Evolutionary conservation across 306 rosid genomes (phyloP).

Genomic region (Cicer pinnatifidum): DNA sequence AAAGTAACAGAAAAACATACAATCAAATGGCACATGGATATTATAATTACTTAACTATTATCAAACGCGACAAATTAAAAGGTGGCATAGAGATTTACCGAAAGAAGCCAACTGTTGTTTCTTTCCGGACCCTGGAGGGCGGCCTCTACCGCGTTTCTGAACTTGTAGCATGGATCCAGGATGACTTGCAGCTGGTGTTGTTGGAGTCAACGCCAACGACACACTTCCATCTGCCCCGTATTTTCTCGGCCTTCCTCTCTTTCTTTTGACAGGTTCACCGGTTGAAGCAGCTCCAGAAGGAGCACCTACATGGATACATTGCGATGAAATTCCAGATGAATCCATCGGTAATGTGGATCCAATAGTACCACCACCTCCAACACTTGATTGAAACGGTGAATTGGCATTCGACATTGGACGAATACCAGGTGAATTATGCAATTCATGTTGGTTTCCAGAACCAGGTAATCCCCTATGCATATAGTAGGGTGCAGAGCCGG

Average conservation of each 20-base stretch:
- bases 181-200: conserved; percentile 60
- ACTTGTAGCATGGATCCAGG: conserved; percentile 57
- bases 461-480: conserved; percentile 74
- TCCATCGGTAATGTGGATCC: conserved; percentile 76
- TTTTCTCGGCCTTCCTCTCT: conserved; percentile 95
- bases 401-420: conserved; percentile 69
- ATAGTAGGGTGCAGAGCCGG: conserved; percentile 81
- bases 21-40: neutral
- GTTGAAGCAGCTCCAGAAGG: conserved; percentile 54
- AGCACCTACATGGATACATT: conserved; percentile 67
- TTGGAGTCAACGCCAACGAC: conserved; percentile 80
- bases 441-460: conserved; percentile 69
- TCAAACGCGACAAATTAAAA: conserved; percentile 17
- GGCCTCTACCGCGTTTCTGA: conserved; percentile 84
- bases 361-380: conserved; percentile 66
- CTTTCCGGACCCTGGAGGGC: conserved; percentile 92
- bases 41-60: conserved; percentile 1
- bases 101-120: conserved; percentile 88
- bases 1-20: conserved; percentile 3
- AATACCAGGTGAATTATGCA: conserved; percentile 55
- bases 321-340: conserved; percentile 69
- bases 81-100: conserved; percentile 55
- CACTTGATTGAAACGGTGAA: conserved; percentile 64
- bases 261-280: conserved; percentile 73
- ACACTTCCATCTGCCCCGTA: conserved; percentile 89